Conservation (phyloP, 2,329 filamentous ascomycete species). For the Colletotrichum sp. region DNA sequence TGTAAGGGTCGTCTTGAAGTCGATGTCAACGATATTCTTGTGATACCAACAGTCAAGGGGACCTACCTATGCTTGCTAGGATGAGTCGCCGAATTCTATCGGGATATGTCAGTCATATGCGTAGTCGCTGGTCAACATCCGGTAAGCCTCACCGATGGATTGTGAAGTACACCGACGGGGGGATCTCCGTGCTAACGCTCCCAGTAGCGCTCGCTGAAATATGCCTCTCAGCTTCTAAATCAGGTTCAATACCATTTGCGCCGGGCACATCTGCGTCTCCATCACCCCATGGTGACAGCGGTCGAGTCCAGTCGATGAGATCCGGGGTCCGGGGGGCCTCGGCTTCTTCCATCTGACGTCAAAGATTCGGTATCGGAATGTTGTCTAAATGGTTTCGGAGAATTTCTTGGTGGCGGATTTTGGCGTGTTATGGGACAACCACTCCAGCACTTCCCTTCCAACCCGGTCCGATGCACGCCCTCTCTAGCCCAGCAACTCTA, state of each 20-base stretch:
- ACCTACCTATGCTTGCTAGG: constrained; percentile 9
- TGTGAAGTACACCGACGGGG: constrained; percentile 12
- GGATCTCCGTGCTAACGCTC: constrained; percentile 1
- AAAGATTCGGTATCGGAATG: not conserved
- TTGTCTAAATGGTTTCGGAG: not conserved
- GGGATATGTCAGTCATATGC: not conserved
- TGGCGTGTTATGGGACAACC: not conserved
- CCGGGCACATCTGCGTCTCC: not conserved
- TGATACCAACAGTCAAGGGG: too few relatives aligned
- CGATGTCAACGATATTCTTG: too few relatives aligned
- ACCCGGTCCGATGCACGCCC: not conserved
- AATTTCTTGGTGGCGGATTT: not conserved
- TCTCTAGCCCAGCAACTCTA: not conserved
- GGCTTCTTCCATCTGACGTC: constrained; percentile 15
- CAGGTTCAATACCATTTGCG: not conserved
- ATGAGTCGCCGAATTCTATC: constrained; percentile 10
- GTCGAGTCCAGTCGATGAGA: constrained; percentile 18
- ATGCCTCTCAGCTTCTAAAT: constrained; percentile 11
- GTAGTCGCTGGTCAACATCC: not conserved
- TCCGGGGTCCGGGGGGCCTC: constrained; percentile 8
- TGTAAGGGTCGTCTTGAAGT: constrained; percentile 45
- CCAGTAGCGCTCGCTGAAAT: constrained; percentile 2
- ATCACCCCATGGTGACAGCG: constrained; percentile 16
- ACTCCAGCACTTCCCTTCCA: not conserved
- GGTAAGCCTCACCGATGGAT: constrained; percentile 8